Evolutionary conservation across 73 alveolate genomes (phyloP), one percentile per base, ranked within the genome.

Genomic region (Stentor coeruleus): DNA sequence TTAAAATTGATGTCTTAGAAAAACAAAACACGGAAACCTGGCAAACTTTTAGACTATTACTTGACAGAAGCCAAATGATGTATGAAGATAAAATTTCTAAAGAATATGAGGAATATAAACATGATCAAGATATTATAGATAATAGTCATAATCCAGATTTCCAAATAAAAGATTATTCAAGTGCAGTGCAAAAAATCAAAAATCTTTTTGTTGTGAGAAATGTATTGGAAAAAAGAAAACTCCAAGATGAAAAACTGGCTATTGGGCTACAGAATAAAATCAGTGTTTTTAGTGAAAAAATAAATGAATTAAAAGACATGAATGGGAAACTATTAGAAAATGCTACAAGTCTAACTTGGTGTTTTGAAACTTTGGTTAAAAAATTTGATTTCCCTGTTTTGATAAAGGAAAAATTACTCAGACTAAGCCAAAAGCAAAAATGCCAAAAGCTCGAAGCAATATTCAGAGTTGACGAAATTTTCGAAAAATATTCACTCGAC

Each of bases 181-280:
- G 49, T 20, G 79, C 79, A 0, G n/a, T 66, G 14, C 20, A 20
- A 15, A 66, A 66, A 66, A 66, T 66, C 2, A 66, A 66, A 40
- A 20, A 66, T 20, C 2, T 66, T 3, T 2, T 66, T 1, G 39
- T 40, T 66, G 79, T 31, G 15, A 66, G 79, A 2, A 66, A 66
- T 28, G 33, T 66, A 28, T 66, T 66, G 2, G 79, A 66, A 66
- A 66, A 66, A 66, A 66, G 37, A 33, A 20, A 20, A 31, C 49
- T 66, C n/a, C 79, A 66, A 2, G 79, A 20, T 66, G 79, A 66
- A 20, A 66, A 66, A 66, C n/a, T 66, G n/a, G 37, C 33, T 33
- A 66, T 14, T 20, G 79, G 79, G 33, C 41, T 66, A 2, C 26
- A 66, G n/a, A 66, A 33, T 2, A 66, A 66, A 2, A 0, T 66